Conservation (phyloP, 805 yeast species). For the Kuraishia hungarica region DNA sequence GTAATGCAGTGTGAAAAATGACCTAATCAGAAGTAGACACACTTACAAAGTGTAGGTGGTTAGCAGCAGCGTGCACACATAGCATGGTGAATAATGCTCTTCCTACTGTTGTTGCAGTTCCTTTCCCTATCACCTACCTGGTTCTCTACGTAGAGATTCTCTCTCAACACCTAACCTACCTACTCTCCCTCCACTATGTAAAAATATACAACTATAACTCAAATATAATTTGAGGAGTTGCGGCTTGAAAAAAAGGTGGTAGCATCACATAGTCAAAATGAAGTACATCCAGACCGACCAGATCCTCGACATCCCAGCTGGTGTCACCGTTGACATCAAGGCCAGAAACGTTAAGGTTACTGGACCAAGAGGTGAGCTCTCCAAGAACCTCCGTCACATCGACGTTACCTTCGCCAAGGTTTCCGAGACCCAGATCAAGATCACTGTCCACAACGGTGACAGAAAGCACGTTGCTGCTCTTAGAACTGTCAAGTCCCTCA, state of each 20-base stretch:
- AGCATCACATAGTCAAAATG: slow-evolving; percentile 23
- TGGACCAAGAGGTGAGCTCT: slow-evolving; percentile 96
- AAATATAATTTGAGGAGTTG: background rate
- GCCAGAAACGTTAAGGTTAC: slow-evolving; percentile 84
- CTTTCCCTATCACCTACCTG: background rate
- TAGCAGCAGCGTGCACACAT: background rate
- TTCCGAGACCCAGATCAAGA: slow-evolving; percentile 63
- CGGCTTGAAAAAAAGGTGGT: background rate
- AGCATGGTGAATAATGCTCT: background rate
- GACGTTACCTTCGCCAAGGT: slow-evolving; percentile 88
- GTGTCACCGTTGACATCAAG: slow-evolving; percentile 84
- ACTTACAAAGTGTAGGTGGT: background rate
- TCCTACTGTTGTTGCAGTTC: background rate
- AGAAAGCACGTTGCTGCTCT: slow-evolving; percentile 99
- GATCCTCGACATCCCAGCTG: slow-evolving; percentile 71
- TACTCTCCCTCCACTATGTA: background rate
- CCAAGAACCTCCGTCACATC: slow-evolving; percentile 88
- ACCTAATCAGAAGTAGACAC: background rate
- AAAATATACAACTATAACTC: background rate
- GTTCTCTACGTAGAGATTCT: background rate
- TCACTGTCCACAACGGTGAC: slow-evolving; percentile 97
- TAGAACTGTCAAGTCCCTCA: slow-evolving; percentile 95
- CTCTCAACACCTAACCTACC: background rate
- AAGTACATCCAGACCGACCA: slow-evolving; percentile 58
- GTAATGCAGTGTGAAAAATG: background rate